These are phyloP conservation scores for Cryphonectria japonica DNA, from an alignment of 2,329 filamentous ascomycete genomes.

Conservation along the genomic window DNA sequence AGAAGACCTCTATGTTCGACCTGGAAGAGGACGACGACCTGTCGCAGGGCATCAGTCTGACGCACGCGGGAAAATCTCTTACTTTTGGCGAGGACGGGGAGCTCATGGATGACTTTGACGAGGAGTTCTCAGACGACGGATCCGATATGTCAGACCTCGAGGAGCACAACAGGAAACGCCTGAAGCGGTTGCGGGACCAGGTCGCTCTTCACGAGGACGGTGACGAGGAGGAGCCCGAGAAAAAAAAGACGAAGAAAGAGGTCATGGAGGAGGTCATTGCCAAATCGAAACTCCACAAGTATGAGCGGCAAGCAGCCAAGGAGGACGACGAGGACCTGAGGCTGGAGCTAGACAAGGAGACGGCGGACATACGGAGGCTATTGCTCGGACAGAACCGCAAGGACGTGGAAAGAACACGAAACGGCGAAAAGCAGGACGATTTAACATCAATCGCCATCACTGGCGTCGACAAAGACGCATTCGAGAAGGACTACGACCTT, in stretches of 20 bases:
- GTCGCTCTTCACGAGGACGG: slow-evolving; percentile 49
- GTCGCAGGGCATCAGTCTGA: slow-evolving; percentile 66
- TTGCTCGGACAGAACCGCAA: slow-evolving; percentile 57
- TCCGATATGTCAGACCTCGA: slow-evolving; percentile 53
- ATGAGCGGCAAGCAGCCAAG: slow-evolving; percentile 88
- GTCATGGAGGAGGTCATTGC: slow-evolving; percentile 98
- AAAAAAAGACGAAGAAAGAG: slow-evolving; percentile 94
- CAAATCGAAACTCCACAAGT: slow-evolving; percentile 95
- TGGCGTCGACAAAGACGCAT: slow-evolving; percentile 66
- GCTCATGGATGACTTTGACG: slow-evolving; percentile 75
- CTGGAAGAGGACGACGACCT: slow-evolving; percentile 77
- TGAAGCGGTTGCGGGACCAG: slow-evolving; percentile 59
- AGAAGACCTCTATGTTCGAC: slow-evolving; percentile 82
- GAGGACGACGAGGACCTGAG: slow-evolving; percentile 91
- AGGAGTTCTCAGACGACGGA: slow-evolving; percentile 64
- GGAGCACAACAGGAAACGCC: slow-evolving; percentile 53
- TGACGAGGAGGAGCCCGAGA: slow-evolving; percentile 66
- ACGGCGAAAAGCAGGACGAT: slow-evolving; percentile 35
- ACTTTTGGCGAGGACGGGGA: slow-evolving; percentile 62
- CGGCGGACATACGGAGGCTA: slow-evolving; percentile 75
- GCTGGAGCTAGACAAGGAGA: slow-evolving; percentile 80
- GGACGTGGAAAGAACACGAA: slow-evolving; percentile 31
- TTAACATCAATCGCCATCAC: slow-evolving; percentile 33
- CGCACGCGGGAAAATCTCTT: slow-evolving; percentile 80
- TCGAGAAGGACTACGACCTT: slow-evolving; percentile 87